These are phyloP conservation scores for Kalanchoe fedtschenkoi DNA, from an alignment of 164 flowering plant species.

Conservation along the genomic window DNA sequence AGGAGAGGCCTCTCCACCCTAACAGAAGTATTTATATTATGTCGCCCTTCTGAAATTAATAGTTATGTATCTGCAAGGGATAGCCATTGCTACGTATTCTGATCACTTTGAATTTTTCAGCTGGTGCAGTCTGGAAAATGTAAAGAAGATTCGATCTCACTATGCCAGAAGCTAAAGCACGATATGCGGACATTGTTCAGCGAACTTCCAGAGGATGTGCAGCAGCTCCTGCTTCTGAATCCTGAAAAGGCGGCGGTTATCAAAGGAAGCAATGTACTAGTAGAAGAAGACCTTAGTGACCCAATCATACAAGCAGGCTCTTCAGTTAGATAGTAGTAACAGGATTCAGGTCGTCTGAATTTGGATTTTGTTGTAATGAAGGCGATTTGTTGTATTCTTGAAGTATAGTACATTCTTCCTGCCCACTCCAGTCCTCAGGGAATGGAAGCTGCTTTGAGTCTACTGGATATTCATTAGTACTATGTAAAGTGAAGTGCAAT, in stretches of 20 bases:
- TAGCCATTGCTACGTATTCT: not conserved
- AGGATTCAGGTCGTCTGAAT: too few relatives aligned
- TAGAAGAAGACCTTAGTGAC: not conserved
- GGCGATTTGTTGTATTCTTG: not conserved
- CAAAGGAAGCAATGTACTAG: slow-evolving; percentile 24
- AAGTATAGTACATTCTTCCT: too few relatives aligned
- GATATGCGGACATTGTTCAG: slow-evolving; percentile 62
- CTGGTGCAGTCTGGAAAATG: slow-evolving; percentile 40
- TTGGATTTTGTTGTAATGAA: not conserved
- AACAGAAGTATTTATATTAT: too few relatives aligned
- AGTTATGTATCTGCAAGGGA: not conserved
- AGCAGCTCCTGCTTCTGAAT: slow-evolving; percentile 68
- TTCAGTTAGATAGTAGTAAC: not conserved
- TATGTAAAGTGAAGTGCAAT: too few relatives aligned
- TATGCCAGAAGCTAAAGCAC: slow-evolving; percentile 52
- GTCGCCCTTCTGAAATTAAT: not conserved
- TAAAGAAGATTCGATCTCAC: slow-evolving; percentile 29
- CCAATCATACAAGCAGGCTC: not conserved
- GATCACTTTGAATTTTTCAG: slow-evolving; percentile 14
- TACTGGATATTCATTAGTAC: too few relatives aligned
- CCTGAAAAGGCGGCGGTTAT: slow-evolving; percentile 67
- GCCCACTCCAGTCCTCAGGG: too few relatives aligned
- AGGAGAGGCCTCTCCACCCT: too few relatives aligned
- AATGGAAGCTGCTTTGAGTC: too few relatives aligned
- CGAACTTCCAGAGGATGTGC: slow-evolving; percentile 82